These are phyloP conservation scores for Xylaria sp. DNA, from an alignment of 2,329 filamentous ascomycete genomes.

Conservation along the genomic window DNA sequence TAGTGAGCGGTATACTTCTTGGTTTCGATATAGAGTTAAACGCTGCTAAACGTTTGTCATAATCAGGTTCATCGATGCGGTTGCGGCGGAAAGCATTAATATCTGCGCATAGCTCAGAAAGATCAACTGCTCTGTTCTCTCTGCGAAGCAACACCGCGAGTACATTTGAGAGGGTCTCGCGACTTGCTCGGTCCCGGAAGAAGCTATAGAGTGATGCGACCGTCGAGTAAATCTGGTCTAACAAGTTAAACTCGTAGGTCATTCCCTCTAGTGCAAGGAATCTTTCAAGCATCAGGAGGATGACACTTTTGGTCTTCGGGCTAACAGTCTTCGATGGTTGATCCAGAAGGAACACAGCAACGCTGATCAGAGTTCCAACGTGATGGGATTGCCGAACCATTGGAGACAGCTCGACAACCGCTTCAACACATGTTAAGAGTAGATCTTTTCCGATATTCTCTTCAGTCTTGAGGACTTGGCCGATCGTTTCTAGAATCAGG, in stretches of 20 bases:
- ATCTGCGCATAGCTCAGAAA: slow-evolving; percentile 77
- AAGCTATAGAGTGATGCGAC: slow-evolving; percentile 87
- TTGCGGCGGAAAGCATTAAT: slow-evolving; percentile 81
- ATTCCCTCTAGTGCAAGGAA: slow-evolving; percentile 76
- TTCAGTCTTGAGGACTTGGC: slow-evolving; percentile 69
- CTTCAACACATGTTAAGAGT: slow-evolving; percentile 80
- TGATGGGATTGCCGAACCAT: slow-evolving; percentile 75
- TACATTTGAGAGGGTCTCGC: slow-evolving; percentile 77
- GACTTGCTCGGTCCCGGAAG: slow-evolving; percentile 83
- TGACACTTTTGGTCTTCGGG: slow-evolving; percentile 81
- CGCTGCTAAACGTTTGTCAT: slow-evolving; percentile 80
- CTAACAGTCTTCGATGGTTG: slow-evolving; percentile 87
- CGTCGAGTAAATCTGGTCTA: slow-evolving; percentile 74
- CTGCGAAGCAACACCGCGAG: slow-evolving; percentile 75
- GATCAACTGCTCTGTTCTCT: slow-evolving; percentile 67
- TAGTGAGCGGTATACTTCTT: slow-evolving; percentile 67
- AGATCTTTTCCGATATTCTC: slow-evolving; percentile 73
- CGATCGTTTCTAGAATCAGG: slow-evolving; percentile 73
- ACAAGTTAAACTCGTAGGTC: slow-evolving; percentile 65
- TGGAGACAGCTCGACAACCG: slow-evolving; percentile 78
- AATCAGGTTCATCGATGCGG: slow-evolving; percentile 86
- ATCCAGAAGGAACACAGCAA: slow-evolving; percentile 81
- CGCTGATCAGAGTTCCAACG: slow-evolving; percentile 79
- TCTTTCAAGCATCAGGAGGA: slow-evolving; percentile 82
- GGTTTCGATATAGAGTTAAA: slow-evolving; percentile 77